Conservation (phyloP, 176 grass and related monocot genomes). For the Dactylis glomerata region DNA sequence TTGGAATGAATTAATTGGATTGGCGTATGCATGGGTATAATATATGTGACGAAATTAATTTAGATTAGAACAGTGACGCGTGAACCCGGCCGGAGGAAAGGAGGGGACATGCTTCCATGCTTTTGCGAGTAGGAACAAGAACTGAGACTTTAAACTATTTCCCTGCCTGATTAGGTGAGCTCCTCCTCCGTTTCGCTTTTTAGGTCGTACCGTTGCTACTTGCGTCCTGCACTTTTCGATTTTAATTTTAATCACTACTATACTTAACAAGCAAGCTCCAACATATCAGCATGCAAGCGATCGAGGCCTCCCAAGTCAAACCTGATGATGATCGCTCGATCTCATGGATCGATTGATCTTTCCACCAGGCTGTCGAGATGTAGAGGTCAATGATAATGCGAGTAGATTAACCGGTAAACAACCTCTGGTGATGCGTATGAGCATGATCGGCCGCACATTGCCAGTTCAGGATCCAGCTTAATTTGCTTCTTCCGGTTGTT, state of each 20-base stretch:
- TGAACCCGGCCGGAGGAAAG: conserved; percentile 40
- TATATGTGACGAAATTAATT: too few species aligned
- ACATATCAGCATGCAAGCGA: not conserved
- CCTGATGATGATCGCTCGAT: not conserved
- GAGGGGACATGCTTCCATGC: conserved; percentile 53
- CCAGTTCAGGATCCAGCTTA: conserved; percentile 32
- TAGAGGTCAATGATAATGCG: conserved; percentile 18
- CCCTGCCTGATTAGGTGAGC: conserved; percentile 41
- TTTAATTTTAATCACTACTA: not conserved
- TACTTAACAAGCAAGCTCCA: not conserved
- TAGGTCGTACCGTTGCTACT: not conserved
- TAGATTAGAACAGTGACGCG: conserved; percentile 31
- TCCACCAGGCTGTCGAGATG: conserved; percentile 18
- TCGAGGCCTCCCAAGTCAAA: conserved; percentile 41
- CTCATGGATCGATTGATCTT: not conserved
- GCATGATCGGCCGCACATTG: not conserved
- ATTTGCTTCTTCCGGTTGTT: not conserved
- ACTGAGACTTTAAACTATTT: not conserved
- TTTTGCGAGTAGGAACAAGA: conserved; percentile 52
- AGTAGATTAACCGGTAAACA: conserved; percentile 3
- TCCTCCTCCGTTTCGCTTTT: conserved; percentile 26
- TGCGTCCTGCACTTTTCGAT: not conserved
- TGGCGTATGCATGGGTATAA: too few species aligned
- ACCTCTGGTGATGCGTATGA: not conserved
- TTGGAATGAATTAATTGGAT: not conserved